Conservation (phyloP, 352 stramenopile genomes). For the Globisporangium irregulare region DNA sequence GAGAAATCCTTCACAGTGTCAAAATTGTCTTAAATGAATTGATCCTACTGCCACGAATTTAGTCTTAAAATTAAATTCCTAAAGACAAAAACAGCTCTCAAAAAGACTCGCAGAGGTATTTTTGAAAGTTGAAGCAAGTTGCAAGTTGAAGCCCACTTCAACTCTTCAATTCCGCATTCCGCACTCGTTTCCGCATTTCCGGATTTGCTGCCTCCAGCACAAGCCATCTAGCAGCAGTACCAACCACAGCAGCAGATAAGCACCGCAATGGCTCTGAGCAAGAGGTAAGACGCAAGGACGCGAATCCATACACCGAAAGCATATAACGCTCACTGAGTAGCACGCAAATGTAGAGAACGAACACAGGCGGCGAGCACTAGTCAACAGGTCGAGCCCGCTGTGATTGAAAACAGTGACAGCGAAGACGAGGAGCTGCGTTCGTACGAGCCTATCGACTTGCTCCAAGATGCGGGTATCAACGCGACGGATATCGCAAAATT, state of each 20-base stretch:
- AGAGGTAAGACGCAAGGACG: slow-evolving; percentile 10
- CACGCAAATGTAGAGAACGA: slow-evolving; percentile 20
- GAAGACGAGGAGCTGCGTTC: slow-evolving; percentile 53
- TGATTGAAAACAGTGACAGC: slow-evolving; percentile 48
- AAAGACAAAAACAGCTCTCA: no score
- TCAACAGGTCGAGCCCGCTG: slow-evolving; percentile 25
- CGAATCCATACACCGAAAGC: neutral
- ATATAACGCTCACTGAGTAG: neutral
- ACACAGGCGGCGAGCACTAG: slow-evolving; percentile 14
- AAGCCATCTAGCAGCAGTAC: neutral
- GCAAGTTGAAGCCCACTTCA: neutral
- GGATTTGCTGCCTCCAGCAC: slow-evolving; percentile 5
- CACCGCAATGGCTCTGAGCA: slow-evolving; percentile 10
- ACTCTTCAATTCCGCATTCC: neutral
- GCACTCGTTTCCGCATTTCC: slow-evolving; percentile 7
- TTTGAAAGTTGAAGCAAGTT: neutral
- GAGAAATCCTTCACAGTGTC: no score
- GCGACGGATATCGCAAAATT: slow-evolving; percentile 73
- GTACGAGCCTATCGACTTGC: slow-evolving; percentile 71
- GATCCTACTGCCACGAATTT: no score
- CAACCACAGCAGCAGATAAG: neutral
- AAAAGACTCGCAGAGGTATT: no score
- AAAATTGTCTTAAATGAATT: no score
- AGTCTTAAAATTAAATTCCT: no score
- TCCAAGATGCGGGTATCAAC: slow-evolving; percentile 77